Conservation (phyloP, 768 basidiomycete genomes). For the Hydnomerulius pinastri region DNA sequence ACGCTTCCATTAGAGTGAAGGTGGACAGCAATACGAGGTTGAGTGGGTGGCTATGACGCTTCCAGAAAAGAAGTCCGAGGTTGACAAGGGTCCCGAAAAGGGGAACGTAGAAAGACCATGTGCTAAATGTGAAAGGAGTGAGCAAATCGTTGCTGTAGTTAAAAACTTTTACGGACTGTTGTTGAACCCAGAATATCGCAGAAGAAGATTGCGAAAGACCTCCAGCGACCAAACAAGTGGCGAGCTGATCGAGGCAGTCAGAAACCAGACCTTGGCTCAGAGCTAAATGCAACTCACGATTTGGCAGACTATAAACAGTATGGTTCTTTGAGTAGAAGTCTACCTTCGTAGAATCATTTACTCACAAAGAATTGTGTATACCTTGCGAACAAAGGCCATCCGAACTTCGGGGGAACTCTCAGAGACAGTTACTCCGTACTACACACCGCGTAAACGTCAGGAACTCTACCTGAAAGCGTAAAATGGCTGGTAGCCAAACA, state of each 20-base stretch:
- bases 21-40: conserved; percentile 84
- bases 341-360: conserved; percentile 7
- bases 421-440: conserved; percentile 83
- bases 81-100: conserved; percentile 79
- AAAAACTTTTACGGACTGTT: conserved; percentile 50
- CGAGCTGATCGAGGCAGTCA: conserved; percentile 41
- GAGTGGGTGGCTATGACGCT: conserved; percentile 86
- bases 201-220: conserved; percentile 62
- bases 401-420: conserved; percentile 80
- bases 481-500: conserved; percentile 8
- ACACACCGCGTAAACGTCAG: conserved; percentile 8
- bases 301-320: conserved; percentile 55
- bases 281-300: conserved; percentile 50
- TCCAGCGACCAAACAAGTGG: conserved; percentile 80
- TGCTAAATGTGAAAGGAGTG: conserved; percentile 37
- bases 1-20: conserved; percentile 91
- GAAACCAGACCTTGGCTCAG: conserved; percentile 4
- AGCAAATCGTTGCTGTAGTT: conserved; percentile 1
- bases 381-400: conserved; percentile 87
- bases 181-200: conserved; percentile 69
- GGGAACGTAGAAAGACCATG: conserved; percentile 81
- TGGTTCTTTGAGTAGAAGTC: conserved; percentile 2
- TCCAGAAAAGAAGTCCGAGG: conserved; percentile 85
- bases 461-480: background rate
- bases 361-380: conserved; percentile 87